These are phyloP conservation scores for Apiotrichum gracile DNA, from an alignment of 1,284 basidiomycete genomes.

Conservation along the genomic window DNA sequence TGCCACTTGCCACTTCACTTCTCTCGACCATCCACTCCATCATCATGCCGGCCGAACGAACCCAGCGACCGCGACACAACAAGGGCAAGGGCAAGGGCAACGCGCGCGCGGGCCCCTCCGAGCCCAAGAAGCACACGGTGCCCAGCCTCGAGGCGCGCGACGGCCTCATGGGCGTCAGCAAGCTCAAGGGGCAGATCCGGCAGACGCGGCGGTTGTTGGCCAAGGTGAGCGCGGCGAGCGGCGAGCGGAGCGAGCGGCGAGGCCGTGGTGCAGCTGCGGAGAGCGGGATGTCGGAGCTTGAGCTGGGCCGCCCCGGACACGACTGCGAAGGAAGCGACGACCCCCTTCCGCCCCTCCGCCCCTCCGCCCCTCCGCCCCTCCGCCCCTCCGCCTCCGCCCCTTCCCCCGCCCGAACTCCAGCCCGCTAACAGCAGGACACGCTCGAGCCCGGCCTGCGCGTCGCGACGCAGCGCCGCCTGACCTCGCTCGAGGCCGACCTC, in stretches of 20 bases:
- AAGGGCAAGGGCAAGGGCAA: no score
- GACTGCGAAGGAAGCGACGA: no score
- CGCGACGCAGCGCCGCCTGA: slow-evolving; percentile 66
- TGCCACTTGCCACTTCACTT: no score
- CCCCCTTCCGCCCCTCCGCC: no score
- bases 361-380: background rate
- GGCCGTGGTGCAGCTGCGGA: background rate
- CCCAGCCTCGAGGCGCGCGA: slow-evolving; percentile 27
- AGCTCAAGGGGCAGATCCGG: slow-evolving; percentile 69
- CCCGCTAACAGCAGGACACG: slow-evolving; percentile 54
- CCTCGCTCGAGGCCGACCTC: slow-evolving; percentile 68
- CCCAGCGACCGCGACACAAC: no score
- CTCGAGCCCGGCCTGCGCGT: slow-evolving; percentile 71
- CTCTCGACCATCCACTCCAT: no score
- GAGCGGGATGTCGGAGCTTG: background rate
- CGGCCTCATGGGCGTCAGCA: slow-evolving; percentile 48
- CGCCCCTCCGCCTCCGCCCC: background rate
- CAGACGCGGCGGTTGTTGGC: slow-evolving; percentile 72
- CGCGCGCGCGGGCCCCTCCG: background rate
- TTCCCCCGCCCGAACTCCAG: background rate
- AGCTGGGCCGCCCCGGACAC: background rate
- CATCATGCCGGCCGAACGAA: no score
- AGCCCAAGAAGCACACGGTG: slow-evolving; percentile 10
- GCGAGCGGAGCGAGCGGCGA: background rate
- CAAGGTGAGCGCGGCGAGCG: slow-evolving; percentile 53